Conservation (phyloP, 2,329 filamentous ascomycete species). For the Xylariaceae sp. region DNA sequence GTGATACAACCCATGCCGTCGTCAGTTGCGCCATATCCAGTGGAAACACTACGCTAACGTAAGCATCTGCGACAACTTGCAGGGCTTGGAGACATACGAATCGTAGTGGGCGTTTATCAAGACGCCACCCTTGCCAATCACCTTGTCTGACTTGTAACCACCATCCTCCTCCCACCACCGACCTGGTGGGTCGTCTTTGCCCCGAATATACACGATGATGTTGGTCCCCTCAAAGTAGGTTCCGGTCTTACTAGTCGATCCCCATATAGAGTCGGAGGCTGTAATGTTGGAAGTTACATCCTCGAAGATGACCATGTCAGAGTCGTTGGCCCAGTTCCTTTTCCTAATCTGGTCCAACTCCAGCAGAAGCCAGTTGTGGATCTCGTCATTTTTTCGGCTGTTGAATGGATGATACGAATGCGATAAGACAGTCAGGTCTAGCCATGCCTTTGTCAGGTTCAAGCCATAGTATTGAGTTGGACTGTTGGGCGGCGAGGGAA, state of each 20-base stretch:
- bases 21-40: conserved; percentile 91
- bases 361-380: conserved; percentile 75
- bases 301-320: conserved; percentile 73
- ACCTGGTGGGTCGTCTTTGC: conserved; percentile 73
- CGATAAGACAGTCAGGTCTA: conserved; percentile 78
- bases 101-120: conserved; percentile 96
- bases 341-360: conserved; percentile 74
- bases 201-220: conserved; percentile 88
- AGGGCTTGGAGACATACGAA: conserved; percentile 50
- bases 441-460: conserved; percentile 86
- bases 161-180: conserved; percentile 71
- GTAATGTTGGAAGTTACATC: conserved; percentile 82
- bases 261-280: conserved; percentile 49
- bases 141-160: conserved; percentile 49
- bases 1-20: conserved; percentile 91
- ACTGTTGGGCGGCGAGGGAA: conserved; percentile 68
- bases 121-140: conserved; percentile 73
- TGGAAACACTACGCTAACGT: conserved; percentile 70
- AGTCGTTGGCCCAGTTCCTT: conserved; percentile 57
- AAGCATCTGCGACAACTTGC: conserved; percentile 14
- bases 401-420: conserved; percentile 86
- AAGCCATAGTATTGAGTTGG: conserved; percentile 65
- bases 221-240: conserved; percentile 94
- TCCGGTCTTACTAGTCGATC: conserved; percentile 44
- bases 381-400: conserved; percentile 78